Base-by-base conservation (phyloP, 352 stramenopile genomes). In the Thalassiosira hispida region DNA sequence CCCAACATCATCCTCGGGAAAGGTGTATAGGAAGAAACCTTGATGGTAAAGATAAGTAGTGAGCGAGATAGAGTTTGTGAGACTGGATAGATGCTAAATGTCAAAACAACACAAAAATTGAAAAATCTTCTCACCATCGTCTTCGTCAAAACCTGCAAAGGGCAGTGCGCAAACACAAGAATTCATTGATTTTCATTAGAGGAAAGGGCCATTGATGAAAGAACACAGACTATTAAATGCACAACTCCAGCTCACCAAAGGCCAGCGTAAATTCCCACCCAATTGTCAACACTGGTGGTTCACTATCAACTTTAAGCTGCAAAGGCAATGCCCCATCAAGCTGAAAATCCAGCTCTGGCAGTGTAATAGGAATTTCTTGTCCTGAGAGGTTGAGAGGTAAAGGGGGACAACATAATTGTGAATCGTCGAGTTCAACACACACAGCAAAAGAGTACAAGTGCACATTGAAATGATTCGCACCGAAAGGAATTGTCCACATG, bases 21-120 rank as follows among this genome's bases (percentile, higher is more conserved):
- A 71, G 0, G 74, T 83, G 38, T 79, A 65, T 1, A 83, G 29
- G 33, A 83, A 83, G 35, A 83, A 78, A 18, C 75, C 70, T 29
- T n/a, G n/a, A n/a, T n/a, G n/a, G n/a, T n/a, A n/a, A n/a, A n/a
- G n/a, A n/a, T n/a, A n/a, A n/a, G n/a, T n/a, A n/a, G n/a, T n/a
- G n/a, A n/a, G n/a, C n/a, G n/a, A n/a, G n/a, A n/a, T n/a, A n/a
- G n/a, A n/a, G n/a, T n/a, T n/a, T n/a, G n/a, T n/a, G n/a, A n/a
- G n/a, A n/a, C n/a, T n/a, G n/a, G n/a, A n/a, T n/a, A n/a, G n/a
- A n/a, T n/a, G n/a, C n/a, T n/a, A n/a, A n/a, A n/a, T n/a, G n/a
- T n/a, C n/a, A n/a, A n/a, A n/a, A n/a, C n/a, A n/a, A n/a, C n/a
- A n/a, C n/a, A n/a, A n/a, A n/a, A n/a, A n/a, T n/a, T n/a, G n/a